Base-by-base conservation (phyloP, 1,284 basidiomycete genomes). In the Moesziomyces sp. region DNA sequence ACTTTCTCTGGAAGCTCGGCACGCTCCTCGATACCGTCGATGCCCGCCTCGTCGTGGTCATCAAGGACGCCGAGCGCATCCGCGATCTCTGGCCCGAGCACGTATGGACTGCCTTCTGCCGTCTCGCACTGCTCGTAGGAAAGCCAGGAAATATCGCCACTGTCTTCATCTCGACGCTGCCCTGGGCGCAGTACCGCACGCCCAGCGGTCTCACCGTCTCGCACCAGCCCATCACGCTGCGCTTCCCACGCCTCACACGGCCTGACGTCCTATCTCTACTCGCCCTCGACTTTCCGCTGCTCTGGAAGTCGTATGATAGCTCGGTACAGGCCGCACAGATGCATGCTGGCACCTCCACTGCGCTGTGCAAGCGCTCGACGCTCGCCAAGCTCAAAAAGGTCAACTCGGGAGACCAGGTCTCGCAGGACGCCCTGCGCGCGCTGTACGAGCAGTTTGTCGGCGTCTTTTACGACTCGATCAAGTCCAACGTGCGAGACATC, bases 11-110 rank as follows among this genome's bases (percentile, higher is more conserved):
- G 54, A 61, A 52, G 24, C 58, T 72, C 9, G 30, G 47, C 7
- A 46, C 58, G 13, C 26, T 69, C 14, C 28, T 73, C 13, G 51
- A 56, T 24, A 34, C 51, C 4, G 35, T 48, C 35, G n/a, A 46
- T n/a, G 52, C 46, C 9, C 61, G 58, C 28, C 18, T 76, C 14
- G 56, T 78, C 13, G 26, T 82, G 13, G 66, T 75, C 16, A 60
- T 83, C 50, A 60, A 78, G 18, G 68, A 78, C 40, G 74, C 81
- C 0, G 77, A 80, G 34, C 59, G 81, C 2, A 77, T 76, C 28
- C 65, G 81, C 21, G 81, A 81, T 46, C 46, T 81, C 1, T 82
- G 80, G 80, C 79, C 79, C 5, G 79, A 81, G 50, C 59, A 68
- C n/a, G 55, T 82, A 23, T 79, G 72, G 68, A 71, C 77, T 6